phyloP scores from a whole-genome alignment of 208 protist genomes.

The Porcisia hertigi region DNA sequence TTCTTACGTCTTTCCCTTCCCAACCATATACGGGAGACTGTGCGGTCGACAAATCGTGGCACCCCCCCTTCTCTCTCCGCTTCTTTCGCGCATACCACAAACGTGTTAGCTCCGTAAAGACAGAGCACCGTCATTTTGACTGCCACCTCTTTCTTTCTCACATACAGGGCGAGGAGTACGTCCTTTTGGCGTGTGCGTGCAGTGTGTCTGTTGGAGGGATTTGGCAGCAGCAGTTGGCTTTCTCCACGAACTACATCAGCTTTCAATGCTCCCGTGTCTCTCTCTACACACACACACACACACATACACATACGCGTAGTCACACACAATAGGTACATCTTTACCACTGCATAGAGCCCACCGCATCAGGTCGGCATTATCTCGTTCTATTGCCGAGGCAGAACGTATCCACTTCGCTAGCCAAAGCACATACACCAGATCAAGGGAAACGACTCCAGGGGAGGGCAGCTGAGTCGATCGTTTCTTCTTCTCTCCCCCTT shows the following conservation, averaged over 20 bases:
- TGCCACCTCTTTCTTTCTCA: not conserved
- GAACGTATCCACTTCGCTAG: not conserved
- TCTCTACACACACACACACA: slow-evolving; percentile 11
- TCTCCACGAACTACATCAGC: no score
- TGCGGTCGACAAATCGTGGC: not conserved
- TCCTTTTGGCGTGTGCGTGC: not conserved
- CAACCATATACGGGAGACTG: not conserved
- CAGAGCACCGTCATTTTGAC: not conserved
- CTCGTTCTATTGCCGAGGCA: not conserved
- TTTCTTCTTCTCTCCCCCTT: not conserved
- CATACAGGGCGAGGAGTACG: not conserved
- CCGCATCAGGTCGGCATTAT: not conserved
- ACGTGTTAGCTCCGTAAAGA: not conserved
- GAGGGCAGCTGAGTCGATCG: not conserved
- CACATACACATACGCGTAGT: slow-evolving; percentile 11
- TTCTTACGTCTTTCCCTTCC: not conserved
- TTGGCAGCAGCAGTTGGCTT: no score
- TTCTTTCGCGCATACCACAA: not conserved
- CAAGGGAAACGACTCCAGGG: not conserved
- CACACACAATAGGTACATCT: not conserved
- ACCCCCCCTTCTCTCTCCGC: not conserved
- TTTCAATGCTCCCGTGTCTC: slow-evolving; percentile 1
- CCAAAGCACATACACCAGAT: not conserved
- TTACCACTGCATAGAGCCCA: slow-evolving; percentile 5
- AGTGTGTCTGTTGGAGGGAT: no score